Conservation (phyloP, 306 rosid species). For the Malus asiatica region DNA sequence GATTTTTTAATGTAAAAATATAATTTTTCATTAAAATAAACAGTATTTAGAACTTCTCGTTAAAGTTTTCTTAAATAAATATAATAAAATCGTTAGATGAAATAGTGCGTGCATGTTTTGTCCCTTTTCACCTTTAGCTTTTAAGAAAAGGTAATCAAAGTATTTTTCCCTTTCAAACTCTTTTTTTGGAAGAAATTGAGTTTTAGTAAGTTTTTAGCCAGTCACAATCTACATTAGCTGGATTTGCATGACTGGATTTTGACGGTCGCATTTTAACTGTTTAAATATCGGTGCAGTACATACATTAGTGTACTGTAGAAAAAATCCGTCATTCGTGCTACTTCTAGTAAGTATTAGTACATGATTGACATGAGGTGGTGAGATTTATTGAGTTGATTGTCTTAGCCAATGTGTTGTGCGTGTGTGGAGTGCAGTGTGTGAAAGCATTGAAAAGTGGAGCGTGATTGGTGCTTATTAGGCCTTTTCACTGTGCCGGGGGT, state of each 20-base stretch:
- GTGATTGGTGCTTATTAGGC: constrained; percentile 42
- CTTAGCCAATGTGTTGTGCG: too few species aligned
- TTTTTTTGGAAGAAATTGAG: background rate
- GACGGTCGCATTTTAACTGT: too few species aligned
- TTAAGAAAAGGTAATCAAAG: background rate
- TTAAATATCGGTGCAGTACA: background rate
- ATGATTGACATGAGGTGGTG: background rate
- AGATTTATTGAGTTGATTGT: background rate
- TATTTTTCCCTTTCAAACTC: background rate
- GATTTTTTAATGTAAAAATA: too few species aligned
- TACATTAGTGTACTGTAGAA: background rate
- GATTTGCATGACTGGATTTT: too few species aligned
- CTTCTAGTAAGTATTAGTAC: background rate
- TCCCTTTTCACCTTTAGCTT: background rate
- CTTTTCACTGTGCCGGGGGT: constrained; percentile 18
- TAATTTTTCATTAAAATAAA: too few species aligned
- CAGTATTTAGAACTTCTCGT: too few species aligned
- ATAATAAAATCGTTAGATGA: constrained; percentile 1
- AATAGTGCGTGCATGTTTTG: constrained; percentile 10
- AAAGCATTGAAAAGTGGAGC: constrained; percentile 27
- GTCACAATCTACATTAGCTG: too few species aligned
- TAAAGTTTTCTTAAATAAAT: background rate
- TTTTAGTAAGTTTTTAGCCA: background rate
- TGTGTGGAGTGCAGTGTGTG: constrained; percentile 3
- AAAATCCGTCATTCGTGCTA: background rate